A percentile compares a stretch with the other conserved stretches of the same genome.
Conservation (phyloP, 441 rosid genomes). For the Jatropha multifida region DNA sequence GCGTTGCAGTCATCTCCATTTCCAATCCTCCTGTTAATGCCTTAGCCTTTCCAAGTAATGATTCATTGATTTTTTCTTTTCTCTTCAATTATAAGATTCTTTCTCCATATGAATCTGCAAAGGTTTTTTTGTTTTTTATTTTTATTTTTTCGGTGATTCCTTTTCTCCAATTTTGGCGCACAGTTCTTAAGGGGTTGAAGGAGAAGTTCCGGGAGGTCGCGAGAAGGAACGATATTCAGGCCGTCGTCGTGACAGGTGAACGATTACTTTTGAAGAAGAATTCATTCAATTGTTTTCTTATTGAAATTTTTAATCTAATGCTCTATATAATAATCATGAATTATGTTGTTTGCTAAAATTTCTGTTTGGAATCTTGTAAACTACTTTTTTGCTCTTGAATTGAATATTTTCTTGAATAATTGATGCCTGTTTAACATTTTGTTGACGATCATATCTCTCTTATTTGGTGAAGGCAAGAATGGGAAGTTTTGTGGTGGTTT, state of each 20-base stretch:
- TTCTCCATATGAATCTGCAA: neutral
- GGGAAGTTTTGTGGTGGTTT: constrained; percentile 95
- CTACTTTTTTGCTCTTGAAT: no score
- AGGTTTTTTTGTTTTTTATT: neutral
- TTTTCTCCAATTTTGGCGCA: constrained; percentile 10
- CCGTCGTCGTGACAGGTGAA: constrained; percentile 79
- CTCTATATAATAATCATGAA: neutral
- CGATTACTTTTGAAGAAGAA: neutral
- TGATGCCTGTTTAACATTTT: neutral
- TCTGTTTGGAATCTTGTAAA: no score
- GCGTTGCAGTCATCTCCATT: constrained; percentile 84
- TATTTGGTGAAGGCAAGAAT: constrained; percentile 56
- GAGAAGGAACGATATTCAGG: constrained; percentile 70
- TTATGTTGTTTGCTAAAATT: neutral
- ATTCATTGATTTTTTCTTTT: no score
- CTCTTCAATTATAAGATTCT: no score
- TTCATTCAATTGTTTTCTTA: neutral
- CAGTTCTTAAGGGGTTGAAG: constrained; percentile 74
- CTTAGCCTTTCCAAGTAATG: constrained; percentile 64
- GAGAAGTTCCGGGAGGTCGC: constrained; percentile 68
- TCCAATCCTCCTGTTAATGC: constrained; percentile 93
- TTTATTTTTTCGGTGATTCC: neutral
- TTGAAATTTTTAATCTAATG: neutral
- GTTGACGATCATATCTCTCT: neutral
- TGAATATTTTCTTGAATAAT: no score